Base-by-base conservation (phyloP, 2,329 filamentous ascomycete genomes). In the Aspergillaceae sp. region DNA sequence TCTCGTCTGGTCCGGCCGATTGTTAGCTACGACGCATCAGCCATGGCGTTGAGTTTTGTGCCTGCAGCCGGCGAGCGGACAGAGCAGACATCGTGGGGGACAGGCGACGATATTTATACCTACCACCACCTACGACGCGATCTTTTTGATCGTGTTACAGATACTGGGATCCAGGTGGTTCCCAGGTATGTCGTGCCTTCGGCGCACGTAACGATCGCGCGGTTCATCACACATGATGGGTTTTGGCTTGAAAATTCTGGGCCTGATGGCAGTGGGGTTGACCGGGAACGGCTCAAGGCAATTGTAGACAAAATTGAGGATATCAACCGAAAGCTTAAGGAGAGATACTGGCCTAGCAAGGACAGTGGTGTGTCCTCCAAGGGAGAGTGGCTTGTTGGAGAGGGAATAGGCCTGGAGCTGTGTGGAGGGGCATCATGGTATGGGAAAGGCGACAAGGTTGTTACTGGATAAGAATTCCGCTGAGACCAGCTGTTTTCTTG, bases 41-140 rank as follows among this genome's bases (percentile, higher is more conserved):
- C 89, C 10, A 74, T 96, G 46, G 91, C 91, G 1, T 69, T 97
- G 32, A 92, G 86, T 28, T 96, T 94, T 66, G 71, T 96, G 1
- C 90, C 91, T 0, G 87, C 87, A 0, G 76, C 81, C 3, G 82
- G 80, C 7, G 84, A 88, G 68, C 57, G 63, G 1, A 53, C 62
- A 9, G 47, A 55, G 8, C 55, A 59, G 38, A 65, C 65, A 19
- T 19, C 19, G 9, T 62, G 71, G 10, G 67, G 55, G 2, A 41
- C 45, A 1, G 58, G 74, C 35, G 75, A 79, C 11, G 85, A 92
- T 54, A 59, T 55, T 1, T 96, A 87, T 67, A 90, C 86, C 0
- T 96, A 96, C 64, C 91, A 96, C 62, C 91, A 97, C 65, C 78
- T 97, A 6, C 82, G 91, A 2, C 77, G 84, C 3, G 88, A 95